phyloP scores from a whole-genome alignment of 345 rosid genomes.

The Eutrema heterophyllum region DNA sequence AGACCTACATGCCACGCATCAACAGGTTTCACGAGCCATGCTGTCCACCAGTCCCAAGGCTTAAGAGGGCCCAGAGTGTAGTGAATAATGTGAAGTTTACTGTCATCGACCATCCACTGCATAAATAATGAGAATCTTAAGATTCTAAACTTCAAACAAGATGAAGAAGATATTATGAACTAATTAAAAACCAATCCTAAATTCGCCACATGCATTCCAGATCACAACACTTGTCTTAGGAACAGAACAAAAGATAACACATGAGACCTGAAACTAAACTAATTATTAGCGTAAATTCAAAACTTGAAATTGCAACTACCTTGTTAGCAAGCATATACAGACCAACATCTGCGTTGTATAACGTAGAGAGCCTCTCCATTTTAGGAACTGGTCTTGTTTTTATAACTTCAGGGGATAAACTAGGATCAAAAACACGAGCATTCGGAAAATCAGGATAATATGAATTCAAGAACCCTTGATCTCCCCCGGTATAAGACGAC shows the following conservation, averaged over 20 bases:
- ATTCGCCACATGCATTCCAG: neutral
- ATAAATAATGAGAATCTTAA: slow-evolving; percentile 23
- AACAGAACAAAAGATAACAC: neutral
- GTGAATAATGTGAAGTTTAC: slow-evolving; percentile 82
- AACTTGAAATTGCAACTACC: slow-evolving; percentile 36
- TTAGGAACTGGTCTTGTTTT: slow-evolving; percentile 58
- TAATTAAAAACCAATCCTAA: neutral
- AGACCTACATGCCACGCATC: slow-evolving; percentile 88
- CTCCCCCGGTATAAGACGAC: slow-evolving; percentile 91
- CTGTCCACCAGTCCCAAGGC: slow-evolving; percentile 99
- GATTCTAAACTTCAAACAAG: neutral
- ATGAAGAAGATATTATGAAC: neutral
- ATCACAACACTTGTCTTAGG: neutral
- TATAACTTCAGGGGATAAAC: slow-evolving; percentile 47
- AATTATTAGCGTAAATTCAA: neutral
- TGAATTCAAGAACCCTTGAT: slow-evolving; percentile 88
- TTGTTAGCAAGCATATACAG: slow-evolving; percentile 98
- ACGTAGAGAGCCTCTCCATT: slow-evolving; percentile 92
- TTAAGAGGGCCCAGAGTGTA: slow-evolving; percentile 92
- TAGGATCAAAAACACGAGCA: slow-evolving; percentile 85
- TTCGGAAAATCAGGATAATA: slow-evolving; percentile 73
- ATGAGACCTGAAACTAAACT: neutral
- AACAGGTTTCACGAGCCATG: slow-evolving; percentile 94
- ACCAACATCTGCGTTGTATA: slow-evolving; percentile 96
- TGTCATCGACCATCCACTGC: slow-evolving; percentile 99